Conservation (phyloP, 257 asterid genomes). For the Craterostigma plantagineum region DNA sequence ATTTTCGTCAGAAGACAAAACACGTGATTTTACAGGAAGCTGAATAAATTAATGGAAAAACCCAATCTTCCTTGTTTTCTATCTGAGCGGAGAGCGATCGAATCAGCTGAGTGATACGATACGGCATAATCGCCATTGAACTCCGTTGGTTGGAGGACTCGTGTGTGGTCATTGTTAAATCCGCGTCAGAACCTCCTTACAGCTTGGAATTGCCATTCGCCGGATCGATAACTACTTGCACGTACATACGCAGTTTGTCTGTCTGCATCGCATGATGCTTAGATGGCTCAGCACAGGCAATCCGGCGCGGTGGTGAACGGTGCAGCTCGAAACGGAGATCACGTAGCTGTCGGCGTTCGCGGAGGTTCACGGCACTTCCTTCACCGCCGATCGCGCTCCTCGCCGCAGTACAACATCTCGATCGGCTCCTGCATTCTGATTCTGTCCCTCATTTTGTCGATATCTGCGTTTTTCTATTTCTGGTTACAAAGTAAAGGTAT, state of each 20-base stretch:
- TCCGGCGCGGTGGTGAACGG: slow-evolving; percentile 52
- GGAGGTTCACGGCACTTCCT: slow-evolving; percentile 31
- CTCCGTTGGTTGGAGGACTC: too few species aligned
- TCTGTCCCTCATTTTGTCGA: slow-evolving; percentile 38
- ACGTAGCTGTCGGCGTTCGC: slow-evolving; percentile 39
- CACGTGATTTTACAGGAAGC: too few species aligned
- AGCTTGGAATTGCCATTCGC: too few species aligned
- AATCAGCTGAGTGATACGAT: too few species aligned
- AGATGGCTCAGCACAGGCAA: slow-evolving; percentile 84
- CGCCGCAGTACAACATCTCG: slow-evolving; percentile 49
- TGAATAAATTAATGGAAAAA: too few species aligned
- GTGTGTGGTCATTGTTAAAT: too few species aligned
- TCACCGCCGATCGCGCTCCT: slow-evolving; percentile 38
- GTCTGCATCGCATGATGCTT: slow-evolving; percentile 30
- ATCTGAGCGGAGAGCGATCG: too few species aligned
- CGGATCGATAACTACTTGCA: too few species aligned
- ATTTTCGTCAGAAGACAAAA: too few species aligned
- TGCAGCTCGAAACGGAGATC: slow-evolving; percentile 23
- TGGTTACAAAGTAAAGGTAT: slow-evolving; percentile 39
- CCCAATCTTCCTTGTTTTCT: too few species aligned
- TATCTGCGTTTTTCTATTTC: slow-evolving; percentile 49
- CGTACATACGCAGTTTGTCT: slow-evolving; percentile 2
- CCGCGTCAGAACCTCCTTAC: too few species aligned
- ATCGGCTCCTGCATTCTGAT: slow-evolving; percentile 39
- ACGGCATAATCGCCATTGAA: too few species aligned